Evolutionary conservation across 2,329 filamentous ascomycete genomes (phyloP).

Genomic region (Pseudogymnoascus sp.): DNA sequence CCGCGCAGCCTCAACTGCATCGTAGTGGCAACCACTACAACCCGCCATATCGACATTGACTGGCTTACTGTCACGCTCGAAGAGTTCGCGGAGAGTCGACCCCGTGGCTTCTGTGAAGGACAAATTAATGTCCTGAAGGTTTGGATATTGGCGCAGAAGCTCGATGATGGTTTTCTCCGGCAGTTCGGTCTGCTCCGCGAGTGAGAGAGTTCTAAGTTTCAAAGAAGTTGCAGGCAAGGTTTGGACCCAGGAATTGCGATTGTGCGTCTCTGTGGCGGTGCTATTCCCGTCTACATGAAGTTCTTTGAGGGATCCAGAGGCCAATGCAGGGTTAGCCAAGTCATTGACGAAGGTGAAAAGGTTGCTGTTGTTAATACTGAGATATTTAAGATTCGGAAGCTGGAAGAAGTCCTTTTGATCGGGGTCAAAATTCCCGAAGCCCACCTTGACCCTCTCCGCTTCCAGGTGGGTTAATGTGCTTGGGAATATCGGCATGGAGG

Average conservation of each 20-base stretch:
- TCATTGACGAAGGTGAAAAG: neutral
- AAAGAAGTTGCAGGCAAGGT: neutral
- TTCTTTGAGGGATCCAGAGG: neutral
- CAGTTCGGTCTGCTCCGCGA: neutral
- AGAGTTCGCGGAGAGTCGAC: neutral
- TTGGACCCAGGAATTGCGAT: neutral
- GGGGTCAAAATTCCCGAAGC: neutral
- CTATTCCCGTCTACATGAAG: neutral
- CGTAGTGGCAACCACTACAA: neutral
- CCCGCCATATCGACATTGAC: neutral
- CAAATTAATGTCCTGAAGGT: neutral
- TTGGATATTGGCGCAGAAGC: neutral
- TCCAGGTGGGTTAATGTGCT: neutral
- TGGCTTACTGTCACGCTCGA: neutral
- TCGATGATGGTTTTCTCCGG: neutral
- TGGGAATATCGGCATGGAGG: neutral
- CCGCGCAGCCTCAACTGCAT: neutral
- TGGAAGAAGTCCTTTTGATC: neutral
- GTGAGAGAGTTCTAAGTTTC: neutral
- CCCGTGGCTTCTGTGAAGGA: neutral
- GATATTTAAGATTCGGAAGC: neutral
- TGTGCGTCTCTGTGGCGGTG: too few species aligned
- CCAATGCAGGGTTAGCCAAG: neutral
- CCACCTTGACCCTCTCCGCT: neutral
- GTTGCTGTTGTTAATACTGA: neutral